These are phyloP conservation scores for Grammothele lineata DNA, from an alignment of 768 basidiomycete genomes.

Conservation along the genomic window DNA sequence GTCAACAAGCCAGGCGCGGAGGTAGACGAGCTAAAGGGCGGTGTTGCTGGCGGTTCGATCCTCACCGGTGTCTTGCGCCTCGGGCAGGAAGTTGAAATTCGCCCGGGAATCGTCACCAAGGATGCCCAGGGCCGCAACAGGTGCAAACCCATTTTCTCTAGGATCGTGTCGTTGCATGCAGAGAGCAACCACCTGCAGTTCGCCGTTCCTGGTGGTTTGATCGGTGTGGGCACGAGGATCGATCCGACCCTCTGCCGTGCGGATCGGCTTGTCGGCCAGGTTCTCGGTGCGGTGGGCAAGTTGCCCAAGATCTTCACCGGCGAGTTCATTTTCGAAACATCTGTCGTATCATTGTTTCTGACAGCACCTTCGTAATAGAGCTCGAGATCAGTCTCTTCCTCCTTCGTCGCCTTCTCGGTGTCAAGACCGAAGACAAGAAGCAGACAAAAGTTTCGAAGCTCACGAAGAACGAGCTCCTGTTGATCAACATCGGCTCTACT, in stretches of 20 bases:
- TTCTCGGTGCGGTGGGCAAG: constrained; percentile 91
- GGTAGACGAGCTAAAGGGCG: constrained; percentile 95
- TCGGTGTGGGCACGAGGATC: constrained; percentile 96
- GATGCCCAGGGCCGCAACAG: constrained; percentile 84
- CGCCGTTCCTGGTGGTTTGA: constrained; percentile 95
- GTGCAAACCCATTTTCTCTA: constrained; percentile 91
- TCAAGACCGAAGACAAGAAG: constrained; percentile 98
- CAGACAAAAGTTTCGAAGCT: constrained; percentile 94
- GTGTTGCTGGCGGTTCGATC: constrained; percentile 96
- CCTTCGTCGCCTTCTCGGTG: constrained; percentile 92
- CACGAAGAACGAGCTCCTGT: constrained; percentile 83
- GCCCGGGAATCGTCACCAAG: constrained; percentile 96
- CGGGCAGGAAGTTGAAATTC: constrained; percentile 93
- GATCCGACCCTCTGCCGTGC: constrained; percentile 97
- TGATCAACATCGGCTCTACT: constrained; percentile 98
- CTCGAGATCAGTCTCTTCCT: constrained; percentile 93
- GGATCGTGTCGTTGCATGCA: constrained; percentile 88
- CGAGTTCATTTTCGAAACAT: constrained; percentile 24
- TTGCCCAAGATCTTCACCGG: constrained; percentile 91
- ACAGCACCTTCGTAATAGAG: constrained; percentile 59
- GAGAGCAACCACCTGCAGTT: constrained; percentile 93
- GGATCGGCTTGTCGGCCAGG: constrained; percentile 95
- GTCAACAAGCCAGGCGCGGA: constrained; percentile 99
- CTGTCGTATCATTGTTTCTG: not conserved
- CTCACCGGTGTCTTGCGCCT: constrained; percentile 86